phyloP scores from a whole-genome alignment of 1,139 yeast species.

The Meyerozyma smithsonii region DNA sequence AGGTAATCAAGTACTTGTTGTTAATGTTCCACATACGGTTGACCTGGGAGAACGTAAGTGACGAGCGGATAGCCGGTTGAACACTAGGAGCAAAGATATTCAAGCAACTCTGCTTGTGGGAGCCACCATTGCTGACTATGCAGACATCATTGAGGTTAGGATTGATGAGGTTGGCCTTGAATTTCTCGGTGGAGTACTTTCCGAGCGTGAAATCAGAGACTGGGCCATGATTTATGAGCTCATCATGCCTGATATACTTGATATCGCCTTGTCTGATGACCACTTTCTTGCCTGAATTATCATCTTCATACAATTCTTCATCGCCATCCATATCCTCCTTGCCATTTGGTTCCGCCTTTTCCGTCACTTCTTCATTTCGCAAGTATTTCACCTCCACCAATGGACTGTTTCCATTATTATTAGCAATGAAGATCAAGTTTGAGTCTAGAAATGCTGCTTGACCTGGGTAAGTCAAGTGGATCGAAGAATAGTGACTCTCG shows the following conservation, averaged over 20 bases:
- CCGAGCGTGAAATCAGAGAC: constrained; percentile 68
- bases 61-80: constrained; percentile 61
- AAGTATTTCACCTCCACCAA: constrained; percentile 30
- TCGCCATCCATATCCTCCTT: constrained; percentile 29
- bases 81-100: constrained; percentile 61
- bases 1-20: constrained; percentile 60
- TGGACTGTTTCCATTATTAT: constrained; percentile 32
- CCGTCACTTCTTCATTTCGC: constrained; percentile 8
- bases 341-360: constrained; percentile 1
- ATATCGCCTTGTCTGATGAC: constrained; percentile 24
- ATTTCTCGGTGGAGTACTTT: constrained; percentile 49
- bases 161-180: constrained; percentile 57
- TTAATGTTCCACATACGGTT: constrained; percentile 70
- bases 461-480: constrained; percentile 27
- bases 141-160: constrained; percentile 65
- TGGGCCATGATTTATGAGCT: constrained; percentile 68
- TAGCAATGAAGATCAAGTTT: constrained; percentile 32
- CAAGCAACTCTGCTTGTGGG: constrained; percentile 49
- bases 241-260: constrained; percentile 47
- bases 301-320: constrained; percentile 21
- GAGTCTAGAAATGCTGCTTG: constrained; percentile 31
- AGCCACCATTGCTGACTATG: constrained; percentile 68
- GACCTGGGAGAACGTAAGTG: constrained; percentile 70
- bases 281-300: constrained; percentile 16
- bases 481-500: constrained; percentile 14